Percentiles rank a stretch among this genome's conserved stretches.
These are phyloP conservation scores for Tetradesmus obliquus DNA, from an alignment of 139 green algal species.

Conservation along the genomic window DNA sequence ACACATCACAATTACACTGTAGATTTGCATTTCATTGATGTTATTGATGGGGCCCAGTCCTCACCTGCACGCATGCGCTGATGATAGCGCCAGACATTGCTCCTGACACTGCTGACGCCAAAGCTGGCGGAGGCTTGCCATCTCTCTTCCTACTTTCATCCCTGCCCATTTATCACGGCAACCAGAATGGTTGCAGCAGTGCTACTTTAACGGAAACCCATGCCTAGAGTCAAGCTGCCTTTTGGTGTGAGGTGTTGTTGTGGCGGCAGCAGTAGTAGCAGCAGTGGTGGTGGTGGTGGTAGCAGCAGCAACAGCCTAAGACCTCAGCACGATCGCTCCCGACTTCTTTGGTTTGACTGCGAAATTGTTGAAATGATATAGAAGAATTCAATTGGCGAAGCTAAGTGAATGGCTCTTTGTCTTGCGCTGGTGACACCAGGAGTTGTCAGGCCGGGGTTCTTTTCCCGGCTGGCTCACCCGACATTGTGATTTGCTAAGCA, in stretches of 20 bases:
- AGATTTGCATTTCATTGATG: too few species aligned
- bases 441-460: background rate
- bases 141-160: background rate
- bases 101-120: constrained; percentile 62
- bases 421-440: background rate
- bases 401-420: too few species aligned
- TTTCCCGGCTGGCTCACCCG: background rate
- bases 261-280: background rate
- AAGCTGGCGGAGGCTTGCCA: constrained; percentile 25
- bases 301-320: background rate
- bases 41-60: too few species aligned
- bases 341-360: too few species aligned
- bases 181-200: background rate
- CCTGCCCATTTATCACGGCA: constrained; percentile 8
- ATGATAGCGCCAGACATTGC: constrained; percentile 66
- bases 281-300: background rate
- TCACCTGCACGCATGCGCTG: constrained; percentile 57
- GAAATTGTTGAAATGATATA: too few species aligned
- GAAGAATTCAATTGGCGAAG: too few species aligned
- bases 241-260: background rate
- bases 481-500: background rate
- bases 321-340: background rate
- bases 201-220: background rate
- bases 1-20: too few species aligned
- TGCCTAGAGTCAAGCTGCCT: background rate